Base-by-base conservation (phyloP, 306 rosid genomes). In the Comarum palustre region DNA sequence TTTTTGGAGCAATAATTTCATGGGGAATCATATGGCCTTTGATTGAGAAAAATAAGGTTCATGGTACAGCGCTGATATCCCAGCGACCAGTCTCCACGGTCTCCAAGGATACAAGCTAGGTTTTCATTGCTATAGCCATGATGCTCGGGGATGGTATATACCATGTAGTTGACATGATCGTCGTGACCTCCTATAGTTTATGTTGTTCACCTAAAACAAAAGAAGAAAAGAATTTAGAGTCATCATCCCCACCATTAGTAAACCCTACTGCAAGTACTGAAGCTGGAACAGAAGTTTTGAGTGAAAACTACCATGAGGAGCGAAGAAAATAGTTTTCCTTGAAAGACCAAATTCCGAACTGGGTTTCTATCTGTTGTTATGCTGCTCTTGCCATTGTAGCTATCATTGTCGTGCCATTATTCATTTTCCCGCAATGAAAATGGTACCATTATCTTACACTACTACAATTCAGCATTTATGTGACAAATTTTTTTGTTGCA, bases 101-200 rank as follows among this genome's bases (percentile, higher is more conserved):
- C 72, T 90, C 68, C 93, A 88, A 83, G 96, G 96, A 75, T 90
- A 88, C 34, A 84, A 80, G n/a, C n/a, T n/a, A n/a, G 86, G 79
- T 91, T 55, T 91, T 91, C 46, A 76, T 77, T 4, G 94, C 94
- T 19, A 91, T 91, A 29, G 73, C 88, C 50, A 85, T 87, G 90
- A 91, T 91, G 82, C 89, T 88, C 43, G 95, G 95, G 1, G 97
- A 91, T 24, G 95, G 92, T 67, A 80, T 91, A 69, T 91, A 78
- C 83, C 89, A 91, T 32, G 85, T 88, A n/a, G 63, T 72, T 80
- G 80, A 45, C 75, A 81, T 91, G 90, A 79, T 88, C 31, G 1
- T 66, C 66, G 59, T 71, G 62, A 90, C 87, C 50, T 42, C 19
- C 25, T 39, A n/a, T 55, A 84, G 85, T 52, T 83, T 88, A 15